Evolutionary conservation across 768 basidiomycete genomes (phyloP), one percentile per base, ranked within the genome.

Genomic region (Tricholoma furcatifolium): DNA sequence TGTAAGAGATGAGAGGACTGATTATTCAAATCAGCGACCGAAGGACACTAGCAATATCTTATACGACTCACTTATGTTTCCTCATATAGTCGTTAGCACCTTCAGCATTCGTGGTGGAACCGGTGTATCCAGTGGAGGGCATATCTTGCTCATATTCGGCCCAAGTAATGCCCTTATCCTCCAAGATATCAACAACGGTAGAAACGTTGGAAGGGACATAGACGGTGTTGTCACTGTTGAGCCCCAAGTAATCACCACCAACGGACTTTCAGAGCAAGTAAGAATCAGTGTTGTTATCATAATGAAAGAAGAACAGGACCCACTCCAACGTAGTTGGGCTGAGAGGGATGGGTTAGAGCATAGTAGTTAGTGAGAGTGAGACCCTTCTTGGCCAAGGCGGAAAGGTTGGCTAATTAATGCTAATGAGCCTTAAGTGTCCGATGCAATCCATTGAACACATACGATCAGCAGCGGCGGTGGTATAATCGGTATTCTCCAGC

Each of bases 401-500:
- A 56, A 41, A 77, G 71, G 14, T 63, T 63, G 14, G 67, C 45
- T 56, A 42, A 15, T 38, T 30, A 32, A 1, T 6, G 31, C n/a
- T 6, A 3, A 43, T 34, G n/a, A 30, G 11, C 1, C 24, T 17
- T 35, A n/a, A 1, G 12, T 3, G 6, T 14, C 20, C 8, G 17
- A n/a, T 8, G 32, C 14, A 8, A 3, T 27, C 24, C 15, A 24
- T 17, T n/a, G 24, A n/a, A 6, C 11, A 53, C 60, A 36, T 46
- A 63, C 62, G 51, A 43, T 62, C 50, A 66, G 70, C 50, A 59
- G 60, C 8, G 0, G 67, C 67, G 17, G 47, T 54, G 9, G 56
- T 62, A 53, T 69, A 87, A 59, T 85, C 76, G 14, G 80, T 84
- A 64, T 85, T 86, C 62, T 85, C 84, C 34, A 87, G 69, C 80